Evolutionary conservation across 2,329 filamentous ascomycete genomes (phyloP), one percentile per base, ranked within the genome.

Genomic region (Colletotrichum nymphaeae): DNA sequence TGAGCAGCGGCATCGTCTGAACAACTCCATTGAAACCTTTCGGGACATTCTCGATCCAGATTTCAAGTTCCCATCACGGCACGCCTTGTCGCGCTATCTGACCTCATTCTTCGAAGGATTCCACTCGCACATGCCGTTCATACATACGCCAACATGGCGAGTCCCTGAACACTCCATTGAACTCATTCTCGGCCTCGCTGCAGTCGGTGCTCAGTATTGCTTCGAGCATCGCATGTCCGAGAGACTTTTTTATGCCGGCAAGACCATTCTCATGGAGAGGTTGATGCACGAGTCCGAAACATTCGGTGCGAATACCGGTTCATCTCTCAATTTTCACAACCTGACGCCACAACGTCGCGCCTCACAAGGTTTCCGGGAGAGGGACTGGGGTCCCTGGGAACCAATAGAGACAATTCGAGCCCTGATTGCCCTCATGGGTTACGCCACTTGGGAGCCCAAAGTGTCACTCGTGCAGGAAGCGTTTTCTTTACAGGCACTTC

Each of bases 71-170:
- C 82, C 82, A 1, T 84, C 82, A 0, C 77, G 82, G 1, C 82
- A 84, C 60, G 79, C 82, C 11, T 76, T 84, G 4, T 81, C 80
- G 0, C 74, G 82, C 37, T 83, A 83, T 59, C 67, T 83, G 0
- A 82, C 80, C 0, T 81, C 81, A 4, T 84, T 79, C 35, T 80
- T 84, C 22, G 79, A 81, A 16, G 82, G 82, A 0, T 84, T 84
- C 32, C 82, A 84, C 49, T 77, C 80, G 0, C 82, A 84, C 35
- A 81, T 84, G 79, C 78, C 80, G 1, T 84, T 84, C 62, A 81
- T 84, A 6, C 83, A 84, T 73, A 71, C 77, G 2, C 81, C 77
- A 0, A 84, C 82, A 0, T 82, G 80, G 79, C 74, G 76, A 8
- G 65, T 83, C 5, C 74, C 75, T 1, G 80, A 82, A 1, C 76